These are phyloP conservation scores for Tilletiaria anomala DNA, from an alignment of 1,284 basidiomycete species.

Conservation along the genomic window DNA sequence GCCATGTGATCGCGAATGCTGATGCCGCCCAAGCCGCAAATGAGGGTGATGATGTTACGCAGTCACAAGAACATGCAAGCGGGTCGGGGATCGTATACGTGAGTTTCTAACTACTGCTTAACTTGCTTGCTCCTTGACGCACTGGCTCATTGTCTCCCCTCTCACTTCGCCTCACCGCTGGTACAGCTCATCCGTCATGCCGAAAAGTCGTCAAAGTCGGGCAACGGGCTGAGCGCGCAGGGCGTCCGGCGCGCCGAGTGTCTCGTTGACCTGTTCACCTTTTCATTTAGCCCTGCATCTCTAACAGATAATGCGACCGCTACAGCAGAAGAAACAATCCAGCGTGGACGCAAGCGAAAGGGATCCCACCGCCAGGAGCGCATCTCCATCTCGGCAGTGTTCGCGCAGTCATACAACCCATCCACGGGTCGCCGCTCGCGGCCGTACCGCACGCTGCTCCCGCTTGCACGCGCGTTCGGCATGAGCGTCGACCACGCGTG, in stretches of 20 bases:
- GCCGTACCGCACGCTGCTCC: not conserved
- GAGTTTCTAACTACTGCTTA: too few relatives aligned
- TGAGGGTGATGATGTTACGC: too few relatives aligned
- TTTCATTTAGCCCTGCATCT: too few relatives aligned
- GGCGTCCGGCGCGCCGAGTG: slow-evolving; percentile 3
- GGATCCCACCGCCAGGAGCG: not conserved
- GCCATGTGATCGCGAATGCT: too few relatives aligned
- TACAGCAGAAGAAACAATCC: too few relatives aligned
- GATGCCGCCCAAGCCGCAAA: too few relatives aligned
- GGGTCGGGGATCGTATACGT: too few relatives aligned
- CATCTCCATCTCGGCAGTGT: not conserved
- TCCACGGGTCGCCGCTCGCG: not conserved
- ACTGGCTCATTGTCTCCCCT: not conserved
- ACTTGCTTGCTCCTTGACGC: too few relatives aligned
- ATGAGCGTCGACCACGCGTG: slow-evolving; percentile 4
- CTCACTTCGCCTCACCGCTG: not conserved
- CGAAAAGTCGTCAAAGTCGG: too few relatives aligned
- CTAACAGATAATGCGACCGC: too few relatives aligned
- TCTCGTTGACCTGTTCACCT: not conserved
- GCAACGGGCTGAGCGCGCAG: slow-evolving; percentile 10
- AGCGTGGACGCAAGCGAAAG: too few relatives aligned
- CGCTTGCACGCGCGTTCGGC: slow-evolving; percentile 1
- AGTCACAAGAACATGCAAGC: too few relatives aligned
- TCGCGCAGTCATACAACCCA: not conserved
- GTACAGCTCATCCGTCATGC: not conserved